Evolutionary conservation across 345 rosid species (phyloP), one percentile per base, ranked within the genome.

Genomic region (Eucalyptus pumila): DNA sequence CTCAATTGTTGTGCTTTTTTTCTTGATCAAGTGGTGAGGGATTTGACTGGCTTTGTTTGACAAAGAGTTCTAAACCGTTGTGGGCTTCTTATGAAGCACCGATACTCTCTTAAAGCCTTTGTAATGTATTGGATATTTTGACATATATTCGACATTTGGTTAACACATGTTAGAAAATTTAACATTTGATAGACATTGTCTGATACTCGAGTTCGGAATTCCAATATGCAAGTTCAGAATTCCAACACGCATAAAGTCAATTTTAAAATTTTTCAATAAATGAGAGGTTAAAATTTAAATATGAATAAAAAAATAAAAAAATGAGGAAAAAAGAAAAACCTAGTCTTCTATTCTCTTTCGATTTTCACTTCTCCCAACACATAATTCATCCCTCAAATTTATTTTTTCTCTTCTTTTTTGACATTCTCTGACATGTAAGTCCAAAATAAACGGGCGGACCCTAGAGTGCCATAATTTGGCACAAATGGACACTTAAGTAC

Each of bases 161-260:
- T 0, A 52, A 52, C 24, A 52, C 24, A 17, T 7, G 23, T 51
- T 1, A 17, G 0, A 51, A 51, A 51, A 51, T 51, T 0, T 51
- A 2, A 51, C 1, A 17, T 51, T 1, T 17, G 9, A 1, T 51
- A 6, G 9, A 51, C 4, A 51, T 2, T 51, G 0, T 16, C 1
- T 6, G 0, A 51, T 52, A 52, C 24, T 52, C 1, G 24, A 52
- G 24, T 19, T 0, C 1, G 5, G 23, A 52, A 17, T 51, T 51
- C 0, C 0, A 51, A 51, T 17, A 51, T 51, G 56, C 23, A 0
- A 51, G 56, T 51, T 51, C 0, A 7, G 0, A 51, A 51, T 51
- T 51, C 9, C 4, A 1, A 52, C 10, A 52, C 0, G 1, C 24
- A 4, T 0, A 1, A 3, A 1, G 5, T 52, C 10, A 52, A 19